phyloP scores from a whole-genome alignment of 495 filamentous ascomycete species.

The Penicillium herquei region DNA sequence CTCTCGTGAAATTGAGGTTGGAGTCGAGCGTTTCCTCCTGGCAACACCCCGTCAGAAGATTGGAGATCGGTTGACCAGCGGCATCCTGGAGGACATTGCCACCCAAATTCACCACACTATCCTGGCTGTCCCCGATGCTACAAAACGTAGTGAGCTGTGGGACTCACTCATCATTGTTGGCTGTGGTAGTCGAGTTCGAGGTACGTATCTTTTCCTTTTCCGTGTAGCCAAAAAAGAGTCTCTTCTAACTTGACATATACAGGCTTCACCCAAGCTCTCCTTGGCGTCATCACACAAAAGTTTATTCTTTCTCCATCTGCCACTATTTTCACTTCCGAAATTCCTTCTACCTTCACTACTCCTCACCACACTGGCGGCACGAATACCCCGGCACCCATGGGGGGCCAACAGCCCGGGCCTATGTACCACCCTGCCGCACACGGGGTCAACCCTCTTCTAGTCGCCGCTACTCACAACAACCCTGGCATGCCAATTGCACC shows the following conservation, averaged over 20 bases:
- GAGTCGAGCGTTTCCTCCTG: slow-evolving; percentile 82
- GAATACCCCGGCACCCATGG: slow-evolving; percentile 76
- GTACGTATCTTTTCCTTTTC: slow-evolving; percentile 34
- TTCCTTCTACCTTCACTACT: slow-evolving; percentile 86
- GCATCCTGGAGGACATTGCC: slow-evolving; percentile 75
- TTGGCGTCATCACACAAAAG: slow-evolving; percentile 73
- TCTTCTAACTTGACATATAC: slow-evolving; percentile 8
- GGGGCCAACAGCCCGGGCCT: slow-evolving; percentile 44
- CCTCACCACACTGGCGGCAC: slow-evolving; percentile 88
- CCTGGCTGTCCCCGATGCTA: slow-evolving; percentile 71
- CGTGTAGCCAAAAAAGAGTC: background rate
- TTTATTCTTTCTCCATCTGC: slow-evolving; percentile 89
- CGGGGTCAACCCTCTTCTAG: slow-evolving; percentile 85
- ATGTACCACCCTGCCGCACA: slow-evolving; percentile 47
- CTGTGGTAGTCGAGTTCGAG: slow-evolving; percentile 80
- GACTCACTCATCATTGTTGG: slow-evolving; percentile 85
- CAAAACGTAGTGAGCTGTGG: slow-evolving; percentile 82
- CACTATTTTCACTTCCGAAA: slow-evolving; percentile 95
- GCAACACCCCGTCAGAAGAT: slow-evolving; percentile 45
- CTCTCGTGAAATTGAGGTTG: slow-evolving; percentile 75
- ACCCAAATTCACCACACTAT: slow-evolving; percentile 80
- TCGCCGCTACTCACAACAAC: slow-evolving; percentile 81
- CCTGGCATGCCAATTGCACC: slow-evolving; percentile 38
- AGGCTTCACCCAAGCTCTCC: slow-evolving; percentile 83
- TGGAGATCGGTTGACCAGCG: slow-evolving; percentile 47